These are phyloP conservation scores for Lipomyces chichibuensis DNA, from an alignment of 805 yeast species.

Conservation along the genomic window DNA sequence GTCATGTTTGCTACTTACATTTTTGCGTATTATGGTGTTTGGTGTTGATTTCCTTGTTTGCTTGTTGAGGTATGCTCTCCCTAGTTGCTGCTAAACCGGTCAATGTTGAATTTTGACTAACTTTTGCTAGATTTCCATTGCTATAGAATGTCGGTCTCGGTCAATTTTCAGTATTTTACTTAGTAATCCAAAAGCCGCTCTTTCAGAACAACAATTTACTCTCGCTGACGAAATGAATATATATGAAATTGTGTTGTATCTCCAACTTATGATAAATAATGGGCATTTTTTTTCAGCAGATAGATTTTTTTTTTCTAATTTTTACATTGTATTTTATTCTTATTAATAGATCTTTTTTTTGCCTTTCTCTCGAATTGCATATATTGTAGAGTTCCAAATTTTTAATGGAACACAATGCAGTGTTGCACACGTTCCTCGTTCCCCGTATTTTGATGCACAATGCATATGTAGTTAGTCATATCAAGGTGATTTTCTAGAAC, in stretches of 20 bases:
- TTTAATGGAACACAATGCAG: too few relatives aligned
- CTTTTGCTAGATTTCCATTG: not conserved
- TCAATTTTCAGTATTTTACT: not conserved
- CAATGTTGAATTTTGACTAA: not conserved
- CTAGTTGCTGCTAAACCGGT: not conserved
- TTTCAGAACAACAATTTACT: not conserved
- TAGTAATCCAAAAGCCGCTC: not conserved
- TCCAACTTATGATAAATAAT: not conserved
- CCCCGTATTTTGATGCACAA: too few relatives aligned
- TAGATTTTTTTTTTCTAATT: not conserved
- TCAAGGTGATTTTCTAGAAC: too few relatives aligned
- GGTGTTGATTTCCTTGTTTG: not conserved
- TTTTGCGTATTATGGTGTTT: slow-evolving; percentile 35
- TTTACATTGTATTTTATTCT: not conserved
- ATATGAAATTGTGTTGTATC: not conserved
- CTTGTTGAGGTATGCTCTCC: not conserved
- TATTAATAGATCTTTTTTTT: not conserved
- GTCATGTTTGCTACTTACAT: not conserved
- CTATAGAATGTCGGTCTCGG: not conserved
- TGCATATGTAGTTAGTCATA: too few relatives aligned
- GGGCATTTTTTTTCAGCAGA: not conserved
- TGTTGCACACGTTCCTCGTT: too few relatives aligned
- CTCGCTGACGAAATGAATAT: not conserved
- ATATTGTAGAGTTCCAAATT: too few relatives aligned
- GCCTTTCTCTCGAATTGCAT: not conserved